Conservation (phyloP, 2,329 filamentous ascomycete species). For the Colletotrichum sansevieriae region DNA sequence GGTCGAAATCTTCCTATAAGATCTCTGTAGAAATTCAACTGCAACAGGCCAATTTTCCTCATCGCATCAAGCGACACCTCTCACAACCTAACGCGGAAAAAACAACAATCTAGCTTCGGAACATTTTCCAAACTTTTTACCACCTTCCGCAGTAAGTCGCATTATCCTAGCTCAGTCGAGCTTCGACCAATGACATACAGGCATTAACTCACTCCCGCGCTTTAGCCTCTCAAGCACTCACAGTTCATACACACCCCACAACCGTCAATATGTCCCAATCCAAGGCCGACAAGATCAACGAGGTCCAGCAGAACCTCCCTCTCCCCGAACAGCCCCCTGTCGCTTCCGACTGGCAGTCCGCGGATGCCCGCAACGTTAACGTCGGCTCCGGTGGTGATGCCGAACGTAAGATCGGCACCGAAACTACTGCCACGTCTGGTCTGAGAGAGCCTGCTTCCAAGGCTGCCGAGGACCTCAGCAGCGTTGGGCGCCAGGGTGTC, state of each 20-base stretch:
- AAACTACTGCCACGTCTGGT: constrained; percentile 61
- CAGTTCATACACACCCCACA: neutral
- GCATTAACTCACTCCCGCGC: constrained; percentile 17
- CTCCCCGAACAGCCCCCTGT: constrained; percentile 82
- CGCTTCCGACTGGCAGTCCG: constrained; percentile 84
- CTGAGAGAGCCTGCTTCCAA: constrained; percentile 72
- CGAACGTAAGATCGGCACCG: constrained; percentile 66
- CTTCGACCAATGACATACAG: neutral
- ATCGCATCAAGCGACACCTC: constrained; percentile 16
- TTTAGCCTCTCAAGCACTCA: neutral
- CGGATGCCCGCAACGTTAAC: constrained; percentile 76
- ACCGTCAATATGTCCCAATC: constrained; percentile 56
- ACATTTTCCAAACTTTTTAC: neutral
- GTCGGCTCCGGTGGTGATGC: constrained; percentile 72
- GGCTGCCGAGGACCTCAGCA: constrained; percentile 67
- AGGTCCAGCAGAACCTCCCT: constrained; percentile 79
- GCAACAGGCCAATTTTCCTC: neutral
- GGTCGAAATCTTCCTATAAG: constrained; percentile 23
- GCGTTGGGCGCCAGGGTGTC: constrained; percentile 73
- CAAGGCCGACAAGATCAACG: constrained; percentile 75
- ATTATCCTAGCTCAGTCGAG: neutral
- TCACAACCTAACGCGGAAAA: neutral
- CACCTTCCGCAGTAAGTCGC: constrained; percentile 6
- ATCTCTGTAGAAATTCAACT: neutral
- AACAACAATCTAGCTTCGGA: neutral